Evolutionary conservation across 768 basidiomycete genomes (phyloP).

Genomic region (Lentinula boryana): DNA sequence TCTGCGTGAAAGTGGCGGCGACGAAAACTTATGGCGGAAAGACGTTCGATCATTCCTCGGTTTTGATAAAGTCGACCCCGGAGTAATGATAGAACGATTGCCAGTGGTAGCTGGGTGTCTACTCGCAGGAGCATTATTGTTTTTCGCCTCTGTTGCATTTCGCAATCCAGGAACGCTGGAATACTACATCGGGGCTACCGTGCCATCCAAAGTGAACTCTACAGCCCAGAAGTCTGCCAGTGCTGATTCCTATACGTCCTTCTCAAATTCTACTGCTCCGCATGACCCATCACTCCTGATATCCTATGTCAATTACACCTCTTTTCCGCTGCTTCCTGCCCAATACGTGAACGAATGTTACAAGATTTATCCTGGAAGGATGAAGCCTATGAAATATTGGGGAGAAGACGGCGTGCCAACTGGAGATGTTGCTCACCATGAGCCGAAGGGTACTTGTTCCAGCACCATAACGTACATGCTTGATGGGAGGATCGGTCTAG

Average conservation of each 20-base stretch:
- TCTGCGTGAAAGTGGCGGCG: not conserved
- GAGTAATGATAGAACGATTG: not conserved
- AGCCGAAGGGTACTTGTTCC: conserved; percentile 34
- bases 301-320: conserved; percentile 22
- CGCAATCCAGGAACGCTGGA: conserved; percentile 42
- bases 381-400: conserved; percentile 53
- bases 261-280: conserved; percentile 12
- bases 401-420: conserved; percentile 21
- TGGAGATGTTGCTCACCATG: conserved; percentile 29
- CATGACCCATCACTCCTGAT: conserved; percentile 7
- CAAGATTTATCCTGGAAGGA: conserved; percentile 35
- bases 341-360: conserved; percentile 56
- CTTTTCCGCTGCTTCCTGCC: conserved; percentile 48
- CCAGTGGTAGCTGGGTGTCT: not conserved
- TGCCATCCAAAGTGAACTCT: conserved; percentile 9
- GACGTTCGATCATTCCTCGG: not conserved
- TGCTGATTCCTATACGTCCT: conserved; percentile 4
- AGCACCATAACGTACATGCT: conserved; percentile 70
- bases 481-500: conserved; percentile 59
- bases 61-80: not conserved
- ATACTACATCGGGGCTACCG: conserved; percentile 32
- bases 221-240: conserved; percentile 1
- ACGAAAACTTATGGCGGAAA: not conserved
- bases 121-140: conserved; percentile 16
- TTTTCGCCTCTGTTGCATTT: conserved; percentile 46